Percentiles rank a stretch among this genome's conserved stretches.
Conservation (phyloP, 1,284 basidiomycete species). For the Rhodotorula sp. region DNA sequence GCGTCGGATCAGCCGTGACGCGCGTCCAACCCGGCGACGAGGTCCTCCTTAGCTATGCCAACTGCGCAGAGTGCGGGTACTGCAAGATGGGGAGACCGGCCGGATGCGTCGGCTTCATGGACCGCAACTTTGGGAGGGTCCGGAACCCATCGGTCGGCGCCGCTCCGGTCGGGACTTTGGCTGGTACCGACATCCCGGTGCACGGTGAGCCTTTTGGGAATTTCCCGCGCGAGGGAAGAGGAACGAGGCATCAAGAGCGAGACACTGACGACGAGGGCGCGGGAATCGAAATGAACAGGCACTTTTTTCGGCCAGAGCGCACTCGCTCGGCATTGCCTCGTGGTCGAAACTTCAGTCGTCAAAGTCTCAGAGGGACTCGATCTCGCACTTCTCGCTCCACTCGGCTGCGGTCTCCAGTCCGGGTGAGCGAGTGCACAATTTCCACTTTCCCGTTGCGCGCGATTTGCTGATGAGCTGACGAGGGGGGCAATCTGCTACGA, state of each 20-base stretch:
- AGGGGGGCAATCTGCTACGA: too few species aligned
- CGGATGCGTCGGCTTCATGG: constrained; percentile 21
- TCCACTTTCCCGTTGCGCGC: neutral
- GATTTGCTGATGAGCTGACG: too few species aligned
- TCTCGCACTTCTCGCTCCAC: constrained; percentile 10
- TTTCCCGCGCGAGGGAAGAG: too few species aligned
- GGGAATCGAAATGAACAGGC: constrained; percentile 11
- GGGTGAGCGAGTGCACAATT: neutral
- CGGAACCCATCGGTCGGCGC: constrained; percentile 11
- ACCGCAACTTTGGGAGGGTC: constrained; percentile 28
- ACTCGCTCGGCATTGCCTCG: constrained; percentile 40
- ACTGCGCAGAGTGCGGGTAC: constrained; percentile 25
- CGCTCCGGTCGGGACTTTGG: constrained; percentile 1
- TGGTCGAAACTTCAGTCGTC: constrained; percentile 34
- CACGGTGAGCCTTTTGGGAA: neutral
- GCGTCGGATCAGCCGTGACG: constrained; percentile 25
- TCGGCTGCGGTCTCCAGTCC: constrained; percentile 2
- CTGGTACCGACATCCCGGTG: neutral
- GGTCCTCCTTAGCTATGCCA: constrained; percentile 32
- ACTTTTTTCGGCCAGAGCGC: constrained; percentile 43
- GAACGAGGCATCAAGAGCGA: too few species aligned
- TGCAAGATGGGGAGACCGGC: constrained; percentile 21
- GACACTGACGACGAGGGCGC: neutral
- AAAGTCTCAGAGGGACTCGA: constrained; percentile 33
- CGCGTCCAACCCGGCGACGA: constrained; percentile 19